Base-by-base conservation (phyloP, 768 basidiomycete species). In the Vararia minispora region DNA sequence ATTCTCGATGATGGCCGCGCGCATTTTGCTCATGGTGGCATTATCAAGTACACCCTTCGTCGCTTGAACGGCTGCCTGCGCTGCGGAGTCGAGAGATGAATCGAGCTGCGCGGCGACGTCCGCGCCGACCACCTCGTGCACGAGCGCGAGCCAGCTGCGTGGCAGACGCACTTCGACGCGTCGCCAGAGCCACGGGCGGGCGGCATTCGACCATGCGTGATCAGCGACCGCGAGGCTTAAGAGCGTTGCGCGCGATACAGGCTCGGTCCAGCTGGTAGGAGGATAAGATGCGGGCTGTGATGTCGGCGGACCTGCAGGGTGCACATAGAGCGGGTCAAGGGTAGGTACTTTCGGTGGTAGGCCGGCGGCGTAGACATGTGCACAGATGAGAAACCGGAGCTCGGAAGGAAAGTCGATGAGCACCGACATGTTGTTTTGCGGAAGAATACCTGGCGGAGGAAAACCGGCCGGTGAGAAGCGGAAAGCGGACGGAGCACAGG, bases 171-270 rank as follows among this genome's bases (percentile, higher is more conserved):
- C 79, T 55, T 89, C 87, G 45, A 90, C 64, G 43, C 76, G 76
- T 41, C 72, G 73, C 86, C 87, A 91, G 5, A 91, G 63, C 83
- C 81, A 90, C 0, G 86, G 86, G 48, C 79, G 81, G n/a, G 87
- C 83, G 1, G 84, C 87, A 21, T 74, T 71, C 52, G 76, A 75
- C 81, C 83, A 89, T 3, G 74, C 68, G 50, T 66, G 80, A 51
- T 76, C 84, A 29, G 87, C 84, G 44, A 84, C 71, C 50, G 80
- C 85, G 30, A 89, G 76, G 48, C 58, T 76, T 5, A 73, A 66
- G 16, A 91, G 66, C 0, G 87, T 78, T 41, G 58, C 65, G 10
- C 86, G 73, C 18, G 74, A 66, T 22, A 75, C 50, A 5, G 72
- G 64, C 45, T 88, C 86, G 0, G 81, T 61, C 76, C 77, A 85